Percentiles rank a stretch among this genome's conserved stretches.
These are phyloP conservation scores for Eucalyptus polyanthemos DNA, from an alignment of 345 rosid genomes.

Conservation along the genomic window DNA sequence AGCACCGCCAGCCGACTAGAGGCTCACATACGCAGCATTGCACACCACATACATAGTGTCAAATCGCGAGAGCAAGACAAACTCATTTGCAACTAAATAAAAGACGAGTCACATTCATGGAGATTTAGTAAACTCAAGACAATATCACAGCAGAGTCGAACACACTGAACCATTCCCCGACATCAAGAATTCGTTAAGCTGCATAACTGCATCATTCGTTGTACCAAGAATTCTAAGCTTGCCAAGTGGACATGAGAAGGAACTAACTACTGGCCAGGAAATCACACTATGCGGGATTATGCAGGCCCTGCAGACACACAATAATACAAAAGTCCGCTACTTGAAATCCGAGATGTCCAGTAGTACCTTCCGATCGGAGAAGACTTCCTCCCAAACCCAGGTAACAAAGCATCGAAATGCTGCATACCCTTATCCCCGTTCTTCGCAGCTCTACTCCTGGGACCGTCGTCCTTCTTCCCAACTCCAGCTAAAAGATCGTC, in stretches of 20 bases:
- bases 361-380: slow-evolving; percentile 5
- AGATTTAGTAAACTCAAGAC: neutral
- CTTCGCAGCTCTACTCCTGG: neutral
- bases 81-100: neutral
- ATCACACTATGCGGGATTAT: neutral
- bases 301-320: neutral
- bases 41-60: neutral
- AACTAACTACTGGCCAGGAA: neutral
- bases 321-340: neutral
- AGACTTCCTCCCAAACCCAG: slow-evolving; percentile 28
- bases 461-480: slow-evolving; percentile 7
- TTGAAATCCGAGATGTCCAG: neutral
- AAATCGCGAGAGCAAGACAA: neutral
- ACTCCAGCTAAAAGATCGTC: slow-evolving; percentile 22
- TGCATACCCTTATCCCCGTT: neutral
- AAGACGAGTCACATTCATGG: neutral
- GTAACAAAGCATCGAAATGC: slow-evolving; percentile 17
- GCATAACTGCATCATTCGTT: neutral
- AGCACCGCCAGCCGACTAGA: neutral
- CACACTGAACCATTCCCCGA: neutral
- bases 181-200: neutral
- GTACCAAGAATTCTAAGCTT: neutral
- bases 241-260: neutral
- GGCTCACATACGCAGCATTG: neutral
- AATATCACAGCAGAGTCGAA: neutral